Base-by-base conservation (phyloP, 352 stramenopile species). In the Thalassiosira ordinaria region DNA sequence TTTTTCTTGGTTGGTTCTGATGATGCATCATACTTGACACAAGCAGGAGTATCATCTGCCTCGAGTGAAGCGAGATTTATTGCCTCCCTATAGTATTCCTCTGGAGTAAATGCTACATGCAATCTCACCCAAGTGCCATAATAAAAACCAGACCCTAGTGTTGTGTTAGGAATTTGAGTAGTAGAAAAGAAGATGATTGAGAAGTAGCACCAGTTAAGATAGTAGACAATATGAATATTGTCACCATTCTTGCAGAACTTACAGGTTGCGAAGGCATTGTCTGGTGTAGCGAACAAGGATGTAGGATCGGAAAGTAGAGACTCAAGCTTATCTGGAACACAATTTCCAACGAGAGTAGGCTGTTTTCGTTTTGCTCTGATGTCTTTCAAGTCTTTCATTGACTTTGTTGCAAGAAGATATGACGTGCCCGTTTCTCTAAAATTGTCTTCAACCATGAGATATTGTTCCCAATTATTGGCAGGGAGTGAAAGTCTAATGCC, bases 221-320 rank as follows among this genome's bases (percentile, higher is more conserved):
- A n/a, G n/a, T n/a, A n/a, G n/a, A n/a, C n/a, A n/a, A n/a, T n/a
- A 16, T 20, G n/a, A n/a, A 29, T 37, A n/a, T 52, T 73, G 60
- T 60, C 72, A n/a, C n/a, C n/a, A n/a, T n/a, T n/a, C n/a, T n/a
- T n/a, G n/a, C n/a, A n/a, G n/a, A n/a, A n/a, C n/a, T n/a, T n/a
- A n/a, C n/a, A n/a, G 13, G 70, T 73, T 20, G 70, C 53, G 59
- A 79, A 79, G 20, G 16, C 31, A 13, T 66, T 67, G 16, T 64
- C 60, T 35, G 57, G 59, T 37, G 11, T 26, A 33, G 70, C 27
- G 26, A 73, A 72, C 16, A 73, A 62, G 1, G 22, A 46, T 8
- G 31, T 14, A 26, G 61, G 31, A 13, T 72, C 60, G 41, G 70
- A 41, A 8, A 79, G 59, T 6, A 79, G 22, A 7, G 27, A 9